Evolutionary conservation across 2,329 filamentous ascomycete species (phyloP).

Genomic region (Cladophialophora bantiana): DNA sequence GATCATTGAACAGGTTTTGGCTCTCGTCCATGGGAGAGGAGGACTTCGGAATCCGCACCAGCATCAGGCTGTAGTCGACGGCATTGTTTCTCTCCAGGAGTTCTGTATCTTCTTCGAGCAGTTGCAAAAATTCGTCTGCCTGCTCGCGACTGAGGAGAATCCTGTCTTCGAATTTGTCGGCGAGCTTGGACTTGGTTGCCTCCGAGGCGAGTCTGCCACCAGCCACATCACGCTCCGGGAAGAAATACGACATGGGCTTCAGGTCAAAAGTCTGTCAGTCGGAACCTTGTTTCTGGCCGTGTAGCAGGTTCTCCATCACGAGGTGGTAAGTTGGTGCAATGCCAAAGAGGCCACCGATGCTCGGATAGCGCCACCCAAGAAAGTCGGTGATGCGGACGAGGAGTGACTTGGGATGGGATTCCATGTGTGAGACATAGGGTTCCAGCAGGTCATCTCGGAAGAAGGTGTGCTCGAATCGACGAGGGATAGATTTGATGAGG

Average conservation of each 20-base stretch:
- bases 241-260: slow-evolving; percentile 78
- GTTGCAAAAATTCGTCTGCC: slow-evolving; percentile 62
- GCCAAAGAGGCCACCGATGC: slow-evolving; percentile 67
- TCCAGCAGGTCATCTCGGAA: slow-evolving; percentile 71
- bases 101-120: slow-evolving; percentile 67
- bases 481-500: slow-evolving; percentile 74
- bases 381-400: slow-evolving; percentile 77
- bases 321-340: slow-evolving; percentile 74
- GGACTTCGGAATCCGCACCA: slow-evolving; percentile 64
- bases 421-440: slow-evolving; percentile 71
- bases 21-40: slow-evolving; percentile 37
- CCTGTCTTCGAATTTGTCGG: slow-evolving; percentile 72
- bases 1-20: slow-evolving; percentile 43
- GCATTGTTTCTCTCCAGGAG: slow-evolving; percentile 69
- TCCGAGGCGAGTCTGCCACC: slow-evolving; percentile 68
- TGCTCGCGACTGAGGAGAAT: slow-evolving; percentile 63
- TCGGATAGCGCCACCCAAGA: slow-evolving; percentile 54
- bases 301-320: slow-evolving; percentile 78
- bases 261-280: slow-evolving; percentile 77
- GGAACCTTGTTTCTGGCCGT: slow-evolving; percentile 61
- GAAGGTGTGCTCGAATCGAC: slow-evolving; percentile 73
- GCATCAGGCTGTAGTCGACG: slow-evolving; percentile 77
- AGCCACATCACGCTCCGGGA: slow-evolving; percentile 74
- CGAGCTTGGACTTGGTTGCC: slow-evolving; percentile 69
- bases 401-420: slow-evolving; percentile 64